These are phyloP conservation scores for Pseudogymnoascus sp. DNA, from an alignment of 2,329 filamentous ascomycete genomes.

Conservation along the genomic window DNA sequence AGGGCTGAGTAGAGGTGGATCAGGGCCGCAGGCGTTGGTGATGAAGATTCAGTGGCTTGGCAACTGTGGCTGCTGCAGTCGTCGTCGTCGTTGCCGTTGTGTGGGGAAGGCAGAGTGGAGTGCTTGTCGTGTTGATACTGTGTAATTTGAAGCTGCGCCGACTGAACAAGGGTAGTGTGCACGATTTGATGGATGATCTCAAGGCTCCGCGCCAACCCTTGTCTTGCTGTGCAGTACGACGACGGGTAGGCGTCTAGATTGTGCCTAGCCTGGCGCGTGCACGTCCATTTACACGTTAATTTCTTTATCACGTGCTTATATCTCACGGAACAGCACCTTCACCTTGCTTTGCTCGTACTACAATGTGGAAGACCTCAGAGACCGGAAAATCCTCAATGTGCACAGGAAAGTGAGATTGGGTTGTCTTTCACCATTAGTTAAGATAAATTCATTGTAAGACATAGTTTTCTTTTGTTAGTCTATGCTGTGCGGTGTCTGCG, in stretches of 20 bases:
- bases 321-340: background rate
- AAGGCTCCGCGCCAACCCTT: background rate
- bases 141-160: constrained; percentile 5
- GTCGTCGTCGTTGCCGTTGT: constrained; percentile 1
- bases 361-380: background rate
- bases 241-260: constrained; percentile 6
- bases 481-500: background rate
- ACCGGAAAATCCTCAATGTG: background rate
- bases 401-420: background rate
- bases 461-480: background rate
- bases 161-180: background rate
- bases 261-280: constrained; percentile 6
- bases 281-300: background rate
- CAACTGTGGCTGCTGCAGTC: constrained; percentile 3
- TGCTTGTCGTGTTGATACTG: background rate
- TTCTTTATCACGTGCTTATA: background rate
- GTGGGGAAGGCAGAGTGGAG: background rate
- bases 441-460: background rate
- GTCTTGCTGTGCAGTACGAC: constrained; percentile 3
- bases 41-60: constrained; percentile 1
- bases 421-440: background rate
- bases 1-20: background rate
- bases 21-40: background rate
- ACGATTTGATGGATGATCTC: constrained; percentile 8
- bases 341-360: background rate